These are phyloP conservation scores for Salix viminalis DNA, from an alignment of 345 rosid genomes.

Conservation along the genomic window DNA sequence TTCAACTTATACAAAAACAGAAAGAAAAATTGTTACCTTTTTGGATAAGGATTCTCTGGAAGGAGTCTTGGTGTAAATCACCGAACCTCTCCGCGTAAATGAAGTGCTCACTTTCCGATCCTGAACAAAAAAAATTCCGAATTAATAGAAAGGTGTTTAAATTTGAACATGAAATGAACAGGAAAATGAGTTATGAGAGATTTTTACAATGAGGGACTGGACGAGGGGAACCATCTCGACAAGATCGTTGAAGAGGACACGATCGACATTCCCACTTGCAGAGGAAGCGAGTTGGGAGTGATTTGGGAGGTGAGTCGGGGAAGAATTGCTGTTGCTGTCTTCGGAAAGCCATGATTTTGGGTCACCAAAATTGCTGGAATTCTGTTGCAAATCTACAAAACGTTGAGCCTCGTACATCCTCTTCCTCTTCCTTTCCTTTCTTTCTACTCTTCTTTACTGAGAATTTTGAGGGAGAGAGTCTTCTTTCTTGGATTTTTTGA, in stretches of 20 bases:
- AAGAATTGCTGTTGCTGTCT: conserved; percentile 34
- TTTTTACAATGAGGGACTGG: conserved; percentile 74
- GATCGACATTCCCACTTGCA: conserved; percentile 51
- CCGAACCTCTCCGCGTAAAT: conserved; percentile 77
- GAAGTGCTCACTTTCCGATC: conserved; percentile 76
- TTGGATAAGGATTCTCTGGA: conserved; percentile 61
- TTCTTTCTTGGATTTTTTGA: background rate
- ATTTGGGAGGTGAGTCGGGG: conserved; percentile 40
- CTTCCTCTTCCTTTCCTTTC: no score
- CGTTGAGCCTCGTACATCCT: conserved; percentile 61
- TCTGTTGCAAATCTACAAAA: conserved; percentile 50
- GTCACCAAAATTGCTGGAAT: conserved; percentile 52
- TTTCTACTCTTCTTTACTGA: no score
- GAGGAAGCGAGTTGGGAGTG: conserved; percentile 20
- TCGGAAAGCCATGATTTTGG: conserved; percentile 65
- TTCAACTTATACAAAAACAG: background rate
- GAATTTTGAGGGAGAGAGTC: background rate
- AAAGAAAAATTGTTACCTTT: conserved; percentile 39
- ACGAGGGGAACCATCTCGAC: conserved; percentile 90
- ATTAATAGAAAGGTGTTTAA: background rate
- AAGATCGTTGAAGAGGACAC: conserved; percentile 71
- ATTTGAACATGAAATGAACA: background rate
- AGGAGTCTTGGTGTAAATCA: conserved; percentile 94
- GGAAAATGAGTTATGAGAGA: background rate
- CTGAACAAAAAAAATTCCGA: conserved; percentile 26